Percentiles rank a stretch among this genome's conserved stretches.
These are phyloP conservation scores for Tuber microsphaerosporum DNA, from an alignment of 495 filamentous ascomycete species.

Conservation along the genomic window DNA sequence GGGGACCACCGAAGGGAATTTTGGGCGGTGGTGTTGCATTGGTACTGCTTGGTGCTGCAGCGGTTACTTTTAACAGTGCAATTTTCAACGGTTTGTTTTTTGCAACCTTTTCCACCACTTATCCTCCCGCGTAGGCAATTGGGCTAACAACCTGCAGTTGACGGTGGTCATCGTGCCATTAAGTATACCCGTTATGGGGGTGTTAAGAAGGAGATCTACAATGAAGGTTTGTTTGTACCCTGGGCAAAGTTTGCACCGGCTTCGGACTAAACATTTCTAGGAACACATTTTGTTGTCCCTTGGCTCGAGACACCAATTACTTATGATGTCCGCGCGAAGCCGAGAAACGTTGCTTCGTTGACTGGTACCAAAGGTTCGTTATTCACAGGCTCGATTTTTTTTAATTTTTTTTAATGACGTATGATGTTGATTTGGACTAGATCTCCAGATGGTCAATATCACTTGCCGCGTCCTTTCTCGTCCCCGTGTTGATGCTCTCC, in stretches of 20 bases:
- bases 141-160: constrained; percentile 52
- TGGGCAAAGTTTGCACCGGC: constrained; percentile 1
- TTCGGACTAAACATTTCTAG: constrained; percentile 44
- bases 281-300: constrained; percentile 85
- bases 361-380: constrained; percentile 73
- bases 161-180: constrained; percentile 97
- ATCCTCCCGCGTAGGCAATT: neutral
- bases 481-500: constrained; percentile 78
- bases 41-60: constrained; percentile 58
- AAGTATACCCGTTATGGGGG: constrained; percentile 92
- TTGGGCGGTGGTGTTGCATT: constrained; percentile 54
- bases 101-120: neutral
- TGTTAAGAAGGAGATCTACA: constrained; percentile 94
- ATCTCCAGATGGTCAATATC: constrained; percentile 99
- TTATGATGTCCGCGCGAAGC: constrained; percentile 96
- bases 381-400: neutral
- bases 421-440: constrained; percentile 39
- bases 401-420: neutral
- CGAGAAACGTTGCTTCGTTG: constrained; percentile 90
- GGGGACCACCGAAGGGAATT: constrained; percentile 43
- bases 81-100: constrained; percentile 74
- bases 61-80: constrained; percentile 64
- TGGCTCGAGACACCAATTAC: constrained; percentile 96
- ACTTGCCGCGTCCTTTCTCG: constrained; percentile 97
- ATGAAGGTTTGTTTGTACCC: constrained; percentile 57